phyloP scores from a whole-genome alignment of 768 basidiomycete species.

The Panus rudis region DNA sequence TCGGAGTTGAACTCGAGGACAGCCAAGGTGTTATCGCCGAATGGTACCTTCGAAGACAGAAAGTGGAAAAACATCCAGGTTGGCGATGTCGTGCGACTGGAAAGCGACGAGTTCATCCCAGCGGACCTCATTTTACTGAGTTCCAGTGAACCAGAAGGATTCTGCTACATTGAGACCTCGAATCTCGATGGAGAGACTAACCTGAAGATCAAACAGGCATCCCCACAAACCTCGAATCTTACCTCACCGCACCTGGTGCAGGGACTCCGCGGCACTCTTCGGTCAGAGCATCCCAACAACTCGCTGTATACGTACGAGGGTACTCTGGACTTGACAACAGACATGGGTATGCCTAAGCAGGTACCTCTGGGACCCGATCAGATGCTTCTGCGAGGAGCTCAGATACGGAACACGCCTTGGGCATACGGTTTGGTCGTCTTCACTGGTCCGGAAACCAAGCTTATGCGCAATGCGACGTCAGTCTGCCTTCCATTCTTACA shows the following conservation, averaged over 20 bases:
- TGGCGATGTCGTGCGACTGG: conserved; percentile 87
- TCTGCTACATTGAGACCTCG: conserved; percentile 96
- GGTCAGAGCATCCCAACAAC: conserved; percentile 96
- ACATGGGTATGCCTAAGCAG: conserved; percentile 60
- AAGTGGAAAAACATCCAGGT: conserved; percentile 89
- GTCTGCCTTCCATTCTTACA: conserved; percentile 23
- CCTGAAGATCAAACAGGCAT: conserved; percentile 97
- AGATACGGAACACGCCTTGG: conserved; percentile 95
- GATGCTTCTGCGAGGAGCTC: conserved; percentile 88
- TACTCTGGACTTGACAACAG: conserved; percentile 56
- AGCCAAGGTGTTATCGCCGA: conserved; percentile 64
- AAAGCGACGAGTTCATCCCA: conserved; percentile 91
- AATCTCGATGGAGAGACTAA: conserved; percentile 99
- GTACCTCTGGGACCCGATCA: conserved; percentile 94
- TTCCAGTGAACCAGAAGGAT: conserved; percentile 92
- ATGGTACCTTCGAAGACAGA: conserved; percentile 59
- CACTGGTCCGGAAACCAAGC: conserved; percentile 96
- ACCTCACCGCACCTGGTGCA: conserved; percentile 73
- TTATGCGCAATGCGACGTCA: conserved; percentile 97
- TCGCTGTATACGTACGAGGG: conserved; percentile 95
- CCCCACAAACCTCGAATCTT: conserved; percentile 68
- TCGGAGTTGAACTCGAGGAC: conserved; percentile 80
- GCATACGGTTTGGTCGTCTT: conserved; percentile 90
- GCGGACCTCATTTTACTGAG: conserved; percentile 86
- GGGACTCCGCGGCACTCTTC: conserved; percentile 71